Conservation (phyloP, 2,329 filamentous ascomycete genomes). For the Ophiostoma sp. region DNA sequence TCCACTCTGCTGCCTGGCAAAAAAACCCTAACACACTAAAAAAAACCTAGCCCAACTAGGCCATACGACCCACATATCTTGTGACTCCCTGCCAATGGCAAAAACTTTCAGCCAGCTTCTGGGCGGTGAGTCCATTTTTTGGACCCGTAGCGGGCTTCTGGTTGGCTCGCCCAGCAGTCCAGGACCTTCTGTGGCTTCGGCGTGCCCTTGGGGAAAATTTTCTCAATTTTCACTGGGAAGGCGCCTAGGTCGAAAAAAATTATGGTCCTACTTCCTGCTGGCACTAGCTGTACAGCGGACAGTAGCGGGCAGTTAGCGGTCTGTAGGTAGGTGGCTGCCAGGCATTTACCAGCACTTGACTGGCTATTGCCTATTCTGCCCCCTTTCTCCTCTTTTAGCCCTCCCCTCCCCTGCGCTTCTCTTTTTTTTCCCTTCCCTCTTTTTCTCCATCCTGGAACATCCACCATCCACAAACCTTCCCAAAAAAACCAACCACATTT, state of each 20-base stretch:
- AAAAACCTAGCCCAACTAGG: constrained; percentile 10
- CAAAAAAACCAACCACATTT: constrained; percentile 35
- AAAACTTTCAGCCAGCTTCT: constrained; percentile 1
- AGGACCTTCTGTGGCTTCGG: constrained; percentile 10
- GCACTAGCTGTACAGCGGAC: neutral
- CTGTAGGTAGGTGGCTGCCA: neutral
- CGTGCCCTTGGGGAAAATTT: constrained; percentile 1
- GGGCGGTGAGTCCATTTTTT: constrained; percentile 15
- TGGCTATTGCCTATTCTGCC: constrained; percentile 10
- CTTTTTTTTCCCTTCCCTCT: constrained; percentile 31
- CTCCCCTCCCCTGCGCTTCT: constrained; percentile 31
- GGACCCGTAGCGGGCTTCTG: constrained; percentile 13
- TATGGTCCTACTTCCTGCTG: neutral
- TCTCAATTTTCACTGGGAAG: constrained; percentile 13
- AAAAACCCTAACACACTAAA: constrained; percentile 17
- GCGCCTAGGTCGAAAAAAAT: constrained; percentile 20
- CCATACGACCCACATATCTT: neutral
- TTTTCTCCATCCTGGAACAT: constrained; percentile 12
- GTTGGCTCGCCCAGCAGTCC: constrained; percentile 14
- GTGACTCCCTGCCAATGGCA: constrained; percentile 8
- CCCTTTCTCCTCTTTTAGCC: constrained; percentile 9
- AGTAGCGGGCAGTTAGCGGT: too few species aligned
- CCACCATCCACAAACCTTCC: constrained; percentile 22
- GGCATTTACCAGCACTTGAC: neutral
- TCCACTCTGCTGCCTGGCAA: neutral